Evolutionary conservation across 2,329 filamentous ascomycete genomes (phyloP).

Genomic region (Trichoderma gracile): DNA sequence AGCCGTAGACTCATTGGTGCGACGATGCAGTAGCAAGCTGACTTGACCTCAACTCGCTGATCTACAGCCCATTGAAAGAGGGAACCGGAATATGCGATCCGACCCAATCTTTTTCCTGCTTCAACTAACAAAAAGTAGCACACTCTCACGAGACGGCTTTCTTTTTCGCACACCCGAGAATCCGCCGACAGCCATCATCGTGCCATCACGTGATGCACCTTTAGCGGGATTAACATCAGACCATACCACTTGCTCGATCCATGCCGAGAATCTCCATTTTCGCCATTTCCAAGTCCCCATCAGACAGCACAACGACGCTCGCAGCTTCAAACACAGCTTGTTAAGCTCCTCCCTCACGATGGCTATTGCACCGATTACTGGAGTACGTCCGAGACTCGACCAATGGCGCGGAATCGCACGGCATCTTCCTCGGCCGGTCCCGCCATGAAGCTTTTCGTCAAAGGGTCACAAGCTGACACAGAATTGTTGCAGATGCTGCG

Average conservation of each 20-base stretch:
- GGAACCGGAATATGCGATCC: background rate
- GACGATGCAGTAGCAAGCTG: conserved; percentile 26
- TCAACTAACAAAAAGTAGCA: background rate
- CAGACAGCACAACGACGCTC: conserved; percentile 30
- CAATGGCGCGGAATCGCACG: conserved; percentile 37
- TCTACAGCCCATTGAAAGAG: conserved; percentile 13
- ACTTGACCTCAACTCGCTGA: background rate
- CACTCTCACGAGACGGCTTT: background rate
- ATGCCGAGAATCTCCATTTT: conserved; percentile 19
- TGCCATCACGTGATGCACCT: conserved; percentile 29
- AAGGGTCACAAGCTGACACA: conserved; percentile 17
- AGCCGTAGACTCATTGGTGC: conserved; percentile 64
- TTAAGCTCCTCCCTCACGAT: conserved; percentile 44
- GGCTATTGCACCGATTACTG: conserved; percentile 59
- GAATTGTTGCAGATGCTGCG: conserved; percentile 55
- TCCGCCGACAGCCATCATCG: conserved; percentile 24
- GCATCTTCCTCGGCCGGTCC: conserved; percentile 38
- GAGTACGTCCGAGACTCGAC: conserved; percentile 49
- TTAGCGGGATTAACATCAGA: conserved; percentile 43
- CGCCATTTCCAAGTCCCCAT: conserved; percentile 13
- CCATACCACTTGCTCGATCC: conserved; percentile 31
- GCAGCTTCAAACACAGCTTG: conserved; percentile 30
- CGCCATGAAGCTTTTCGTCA: conserved; percentile 15
- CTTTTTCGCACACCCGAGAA: conserved; percentile 26
- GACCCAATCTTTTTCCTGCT: conserved; percentile 6